Evolutionary conservation across 139 green algal genomes (phyloP), one percentile per base, ranked within the genome.

Genomic region (Diplosphaera chodatii): DNA sequence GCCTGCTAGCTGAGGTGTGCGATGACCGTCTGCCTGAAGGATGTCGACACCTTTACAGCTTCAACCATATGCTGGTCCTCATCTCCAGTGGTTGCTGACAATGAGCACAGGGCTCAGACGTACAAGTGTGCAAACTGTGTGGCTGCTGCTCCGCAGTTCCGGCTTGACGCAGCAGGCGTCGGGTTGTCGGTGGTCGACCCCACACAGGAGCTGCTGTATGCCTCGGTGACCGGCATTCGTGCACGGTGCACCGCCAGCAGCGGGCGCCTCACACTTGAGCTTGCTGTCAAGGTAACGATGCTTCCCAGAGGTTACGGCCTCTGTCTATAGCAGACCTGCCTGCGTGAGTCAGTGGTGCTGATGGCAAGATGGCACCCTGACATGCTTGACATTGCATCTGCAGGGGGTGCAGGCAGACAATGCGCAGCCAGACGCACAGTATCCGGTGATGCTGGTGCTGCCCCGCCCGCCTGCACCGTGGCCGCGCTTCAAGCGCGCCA

Each of bases 121-220:
- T 48, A 48, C 37, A 48, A n/a, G n/a, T n/a, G n/a, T 13, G 10
- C 37, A 48, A 21, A 21, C 10, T 13, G 37, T 48, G 37, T 27
- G 13, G 48, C 18, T 18, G 48, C 40, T 62, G n/a, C 33, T 32
- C 4, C 25, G 10, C 37, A 76, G 31, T n/a, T 80, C 21, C 69
- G 59, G 59, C n/a, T 72, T 18, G 63, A 77, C 22, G 31, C 77
- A 18, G 67, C 59, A 1, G 76, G 71, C 27, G 22, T 81, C 4
- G 76, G 76, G 8, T 16, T 93, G 27, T 93, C 87, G 8, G n/a
- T 93, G 30, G 87, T 92, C 8, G 81, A 70, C 3, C 48, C 77
- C 21, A 68, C 63, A 3, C 55, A 77, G 5, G 90, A 95, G 82
- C 66, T 92, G 70, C 64, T 85, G 16, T 93, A 93, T 67, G 64